phyloP scores from a whole-genome alignment of 352 stramenopile genomes.

The Detonula confervacea region DNA sequence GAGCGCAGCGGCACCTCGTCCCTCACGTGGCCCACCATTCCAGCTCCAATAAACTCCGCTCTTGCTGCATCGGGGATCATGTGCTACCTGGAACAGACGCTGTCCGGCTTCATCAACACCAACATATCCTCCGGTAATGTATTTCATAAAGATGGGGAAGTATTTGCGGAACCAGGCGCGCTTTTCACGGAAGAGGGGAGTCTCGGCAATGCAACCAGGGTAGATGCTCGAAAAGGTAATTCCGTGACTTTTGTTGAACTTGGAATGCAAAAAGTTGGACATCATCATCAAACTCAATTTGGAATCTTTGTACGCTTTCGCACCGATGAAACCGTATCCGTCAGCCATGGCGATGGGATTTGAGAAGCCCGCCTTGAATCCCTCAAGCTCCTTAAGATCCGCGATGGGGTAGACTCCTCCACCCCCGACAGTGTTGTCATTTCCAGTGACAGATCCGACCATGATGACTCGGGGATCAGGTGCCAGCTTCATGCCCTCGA shows the following conservation, averaged over 20 bases:
- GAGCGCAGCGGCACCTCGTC: slow-evolving; percentile 80
- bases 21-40: slow-evolving; percentile 87
- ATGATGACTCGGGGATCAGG: slow-evolving; percentile 80
- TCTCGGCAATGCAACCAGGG: slow-evolving; percentile 87
- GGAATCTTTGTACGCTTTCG: slow-evolving; percentile 88
- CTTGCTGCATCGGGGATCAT: slow-evolving; percentile 86
- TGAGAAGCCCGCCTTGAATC: slow-evolving; percentile 82
- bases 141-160: slow-evolving; percentile 89
- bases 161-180: slow-evolving; percentile 87
- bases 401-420: slow-evolving; percentile 87
- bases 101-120: slow-evolving; percentile 87
- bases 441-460: slow-evolving; percentile 86
- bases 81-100: slow-evolving; percentile 84
- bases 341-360: slow-evolving; percentile 87
- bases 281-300: slow-evolving; percentile 88
- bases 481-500: slow-evolving; percentile 76
- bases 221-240: slow-evolving; percentile 88
- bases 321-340: slow-evolving; percentile 86
- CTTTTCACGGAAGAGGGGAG: slow-evolving; percentile 85
- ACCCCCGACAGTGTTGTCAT: slow-evolving; percentile 87
- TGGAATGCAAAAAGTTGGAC: slow-evolving; percentile 85
- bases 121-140: slow-evolving; percentile 86
- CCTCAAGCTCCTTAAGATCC: slow-evolving; percentile 86
- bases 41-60: slow-evolving; percentile 83
- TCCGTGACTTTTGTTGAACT: slow-evolving; percentile 76